A percentile compares a stretch with the other conserved stretches of the same genome.
Evolutionary conservation across 306 rosid genomes (phyloP).

Genomic region (Oemleria cerasiformis): DNA sequence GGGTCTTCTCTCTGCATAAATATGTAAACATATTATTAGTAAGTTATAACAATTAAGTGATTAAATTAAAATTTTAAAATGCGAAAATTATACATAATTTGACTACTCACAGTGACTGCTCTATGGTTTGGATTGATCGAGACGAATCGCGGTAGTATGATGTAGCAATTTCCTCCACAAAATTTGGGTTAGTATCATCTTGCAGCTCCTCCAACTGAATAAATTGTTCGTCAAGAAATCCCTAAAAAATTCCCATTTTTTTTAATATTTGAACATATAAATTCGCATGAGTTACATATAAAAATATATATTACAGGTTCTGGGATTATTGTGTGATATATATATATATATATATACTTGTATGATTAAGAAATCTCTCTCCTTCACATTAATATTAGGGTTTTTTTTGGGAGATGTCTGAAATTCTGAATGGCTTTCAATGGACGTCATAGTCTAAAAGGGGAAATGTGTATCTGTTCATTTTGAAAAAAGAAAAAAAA

Average conservation of each 20-base stretch:
- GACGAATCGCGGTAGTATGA: slow-evolving; percentile 73
- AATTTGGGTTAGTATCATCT: slow-evolving; percentile 85
- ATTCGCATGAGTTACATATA: no score
- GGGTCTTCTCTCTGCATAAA: slow-evolving; percentile 52
- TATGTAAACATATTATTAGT: not conserved
- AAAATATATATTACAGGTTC: no score
- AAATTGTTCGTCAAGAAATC: slow-evolving; percentile 81
- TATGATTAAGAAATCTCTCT: not conserved
- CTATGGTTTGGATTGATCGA: slow-evolving; percentile 61
- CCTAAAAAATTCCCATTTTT: slow-evolving; percentile 27
- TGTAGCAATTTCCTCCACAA: slow-evolving; percentile 85
- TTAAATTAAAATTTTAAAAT: not conserved
- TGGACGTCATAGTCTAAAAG: no score
- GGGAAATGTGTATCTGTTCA: not conserved
- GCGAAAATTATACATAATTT: not conserved
- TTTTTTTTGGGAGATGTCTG: no score
- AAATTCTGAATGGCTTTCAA: no score
- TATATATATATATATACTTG: no score
- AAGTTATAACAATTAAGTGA: no score
- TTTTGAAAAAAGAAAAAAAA: not conserved
- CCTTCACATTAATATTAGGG: not conserved
- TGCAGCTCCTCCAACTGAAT: slow-evolving; percentile 79
- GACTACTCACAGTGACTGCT: slow-evolving; percentile 65
- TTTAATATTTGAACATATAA: not conserved
- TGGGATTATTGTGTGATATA: no score